These are phyloP conservation scores for Cryptomeria japonica DNA, from an alignment of 75 land plant species.

Conservation along the genomic window DNA sequence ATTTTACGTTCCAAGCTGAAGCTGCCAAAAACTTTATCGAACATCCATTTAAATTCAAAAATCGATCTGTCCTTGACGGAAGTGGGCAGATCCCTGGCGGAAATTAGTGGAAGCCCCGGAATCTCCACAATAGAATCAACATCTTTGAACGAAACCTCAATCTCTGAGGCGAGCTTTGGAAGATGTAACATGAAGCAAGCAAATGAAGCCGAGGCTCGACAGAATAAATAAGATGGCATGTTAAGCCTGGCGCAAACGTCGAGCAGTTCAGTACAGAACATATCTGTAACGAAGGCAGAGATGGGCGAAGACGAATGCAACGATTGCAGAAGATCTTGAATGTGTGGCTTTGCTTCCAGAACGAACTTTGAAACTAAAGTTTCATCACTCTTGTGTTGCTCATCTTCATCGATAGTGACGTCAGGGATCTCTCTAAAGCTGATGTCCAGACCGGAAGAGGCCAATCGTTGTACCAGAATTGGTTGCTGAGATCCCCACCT, in stretches of 20 bases:
- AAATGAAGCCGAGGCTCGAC: neutral
- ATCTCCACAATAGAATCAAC: constrained; percentile 12
- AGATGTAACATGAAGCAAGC: neutral
- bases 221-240: constrained; percentile 9
- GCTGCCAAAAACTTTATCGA: too few relatives aligned
- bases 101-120: constrained; percentile 39
- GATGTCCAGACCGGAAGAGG: neutral
- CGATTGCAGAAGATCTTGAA: neutral
- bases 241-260: constrained; percentile 2
- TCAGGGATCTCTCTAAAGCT: neutral
- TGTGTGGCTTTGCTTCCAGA: neutral
- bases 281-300: constrained; percentile 20
- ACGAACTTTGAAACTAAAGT: neutral
- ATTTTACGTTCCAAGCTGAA: too few relatives aligned
- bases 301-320: neutral
- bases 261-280: neutral
- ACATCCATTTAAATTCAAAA: constrained; percentile 6
- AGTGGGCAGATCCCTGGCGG: constrained; percentile 28
- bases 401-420: neutral
- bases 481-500: neutral
- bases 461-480: neutral
- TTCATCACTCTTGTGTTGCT: too few relatives aligned
- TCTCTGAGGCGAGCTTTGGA: constrained; percentile 1
- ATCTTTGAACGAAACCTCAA: neutral
- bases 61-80: constrained; percentile 14